A percentile compares a stretch with the other conserved stretches of the same genome.
phyloP scores from a whole-genome alignment of 106 monocot genomes.

The Dioscorea dumetorum region DNA sequence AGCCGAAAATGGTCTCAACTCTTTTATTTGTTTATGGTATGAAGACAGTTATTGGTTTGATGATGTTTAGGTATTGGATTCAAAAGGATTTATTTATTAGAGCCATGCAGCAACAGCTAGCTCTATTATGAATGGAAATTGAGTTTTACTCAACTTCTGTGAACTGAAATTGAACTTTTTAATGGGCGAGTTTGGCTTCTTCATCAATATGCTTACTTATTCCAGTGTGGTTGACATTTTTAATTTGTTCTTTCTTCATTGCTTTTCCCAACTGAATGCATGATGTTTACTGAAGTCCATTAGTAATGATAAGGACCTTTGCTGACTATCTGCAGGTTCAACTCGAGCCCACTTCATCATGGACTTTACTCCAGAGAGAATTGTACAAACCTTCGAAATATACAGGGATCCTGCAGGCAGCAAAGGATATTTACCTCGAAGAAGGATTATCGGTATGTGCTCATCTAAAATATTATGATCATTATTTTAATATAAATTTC shows the following conservation, averaged over 20 bases:
- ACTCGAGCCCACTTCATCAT: constrained; percentile 81
- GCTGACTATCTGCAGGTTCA: constrained; percentile 58
- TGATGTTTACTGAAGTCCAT: not conserved
- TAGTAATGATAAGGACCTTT: not conserved
- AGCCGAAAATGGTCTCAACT: too few species aligned
- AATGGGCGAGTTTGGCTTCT: not conserved
- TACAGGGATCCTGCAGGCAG: constrained; percentile 78
- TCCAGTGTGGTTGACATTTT: not conserved
- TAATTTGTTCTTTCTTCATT: not conserved
- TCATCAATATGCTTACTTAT: not conserved
- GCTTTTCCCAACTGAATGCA: not conserved
- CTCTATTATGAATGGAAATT: too few species aligned
- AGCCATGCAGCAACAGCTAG: too few species aligned
- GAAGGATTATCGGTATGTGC: constrained; percentile 71
- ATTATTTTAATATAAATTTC: not conserved
- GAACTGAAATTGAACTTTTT: not conserved
- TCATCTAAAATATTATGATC: constrained; percentile 2
- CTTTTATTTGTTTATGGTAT: too few species aligned
- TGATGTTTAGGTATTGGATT: too few species aligned
- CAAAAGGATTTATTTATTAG: too few species aligned
- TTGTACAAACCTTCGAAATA: constrained; percentile 74
- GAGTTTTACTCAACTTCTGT: too few species aligned
- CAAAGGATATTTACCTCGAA: constrained; percentile 81
- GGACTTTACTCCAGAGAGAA: constrained; percentile 42
- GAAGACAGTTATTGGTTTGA: too few species aligned